These are phyloP conservation scores for Penicillium dipodomyicola DNA, from an alignment of 495 filamentous ascomycete species.

Conservation along the genomic window DNA sequence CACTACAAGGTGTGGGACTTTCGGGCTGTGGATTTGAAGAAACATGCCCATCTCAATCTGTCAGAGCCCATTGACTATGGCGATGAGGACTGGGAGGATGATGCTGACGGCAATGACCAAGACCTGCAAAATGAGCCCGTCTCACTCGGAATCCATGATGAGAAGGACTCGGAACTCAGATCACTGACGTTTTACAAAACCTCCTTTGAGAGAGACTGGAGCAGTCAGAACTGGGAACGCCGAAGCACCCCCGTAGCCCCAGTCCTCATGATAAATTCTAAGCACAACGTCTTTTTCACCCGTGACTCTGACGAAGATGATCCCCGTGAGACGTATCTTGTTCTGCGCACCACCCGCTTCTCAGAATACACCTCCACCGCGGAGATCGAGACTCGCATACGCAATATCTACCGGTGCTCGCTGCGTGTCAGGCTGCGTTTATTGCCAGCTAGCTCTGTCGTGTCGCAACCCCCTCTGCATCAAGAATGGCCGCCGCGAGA, in stretches of 20 bases:
- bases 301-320: slow-evolving; percentile 18
- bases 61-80: slow-evolving; percentile 34
- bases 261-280: slow-evolving; percentile 59
- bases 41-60: slow-evolving; percentile 7
- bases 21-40: slow-evolving; percentile 39
- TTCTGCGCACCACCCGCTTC: slow-evolving; percentile 59
- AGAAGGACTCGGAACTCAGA: slow-evolving; percentile 5
- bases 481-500: slow-evolving; percentile 8
- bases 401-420: slow-evolving; percentile 57
- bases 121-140: slow-evolving; percentile 35
- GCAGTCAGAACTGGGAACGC: slow-evolving; percentile 57
- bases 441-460: slow-evolving; percentile 20
- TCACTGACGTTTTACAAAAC: slow-evolving; percentile 36
- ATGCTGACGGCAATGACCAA: slow-evolving; percentile 20
- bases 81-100: slow-evolving; percentile 37
- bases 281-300: slow-evolving; percentile 64
- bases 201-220: slow-evolving; percentile 52
- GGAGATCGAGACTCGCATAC: slow-evolving; percentile 59
- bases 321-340: slow-evolving; percentile 51
- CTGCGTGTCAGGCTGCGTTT: slow-evolving; percentile 57
- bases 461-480: slow-evolving; percentile 13
- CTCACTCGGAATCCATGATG: neutral
- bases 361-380: slow-evolving; percentile 57
- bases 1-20: slow-evolving; percentile 70
- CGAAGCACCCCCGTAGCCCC: slow-evolving; percentile 43